These are phyloP conservation scores for Hypomontagnella submonticulosa DNA, from an alignment of 495 filamentous ascomycete species.

Conservation along the genomic window DNA sequence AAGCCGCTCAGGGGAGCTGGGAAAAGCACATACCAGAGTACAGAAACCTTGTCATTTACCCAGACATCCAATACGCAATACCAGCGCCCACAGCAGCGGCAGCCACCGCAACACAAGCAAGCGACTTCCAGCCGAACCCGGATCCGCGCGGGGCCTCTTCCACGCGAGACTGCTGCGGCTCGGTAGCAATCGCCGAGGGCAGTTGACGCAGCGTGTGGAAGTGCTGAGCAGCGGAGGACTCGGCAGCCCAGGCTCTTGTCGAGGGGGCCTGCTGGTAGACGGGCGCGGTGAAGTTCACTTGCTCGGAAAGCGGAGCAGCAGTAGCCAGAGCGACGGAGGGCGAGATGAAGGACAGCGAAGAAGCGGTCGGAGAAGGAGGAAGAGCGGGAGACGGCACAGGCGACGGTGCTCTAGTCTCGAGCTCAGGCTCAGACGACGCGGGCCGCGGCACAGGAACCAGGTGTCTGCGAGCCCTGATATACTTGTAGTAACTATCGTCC, in stretches of 20 bases:
- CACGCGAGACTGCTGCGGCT: slow-evolving; percentile 12
- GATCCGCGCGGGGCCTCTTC: slow-evolving; percentile 5
- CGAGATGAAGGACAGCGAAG: neutral
- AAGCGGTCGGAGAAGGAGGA: neutral
- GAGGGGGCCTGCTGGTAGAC: neutral
- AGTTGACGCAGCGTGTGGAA: slow-evolving; percentile 25
- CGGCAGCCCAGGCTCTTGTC: neutral
- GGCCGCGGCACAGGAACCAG: too few species aligned
- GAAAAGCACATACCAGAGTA: too few species aligned
- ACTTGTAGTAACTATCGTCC: too few species aligned
- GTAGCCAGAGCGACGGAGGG: neutral
- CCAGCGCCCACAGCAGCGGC: slow-evolving; percentile 34
- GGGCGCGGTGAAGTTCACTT: slow-evolving; percentile 5
- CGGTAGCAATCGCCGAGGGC: slow-evolving; percentile 20
- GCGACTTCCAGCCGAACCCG: slow-evolving; percentile 37
- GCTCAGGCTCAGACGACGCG: too few species aligned
- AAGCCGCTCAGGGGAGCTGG: too few species aligned
- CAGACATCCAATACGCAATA: slow-evolving; percentile 35
- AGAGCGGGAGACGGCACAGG: slow-evolving; percentile 4
- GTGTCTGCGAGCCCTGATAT: too few species aligned
- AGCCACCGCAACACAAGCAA: slow-evolving; percentile 36
- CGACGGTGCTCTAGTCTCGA: too few species aligned
- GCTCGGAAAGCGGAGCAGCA: neutral
- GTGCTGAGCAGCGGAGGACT: slow-evolving; percentile 5
- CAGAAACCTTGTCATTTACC: slow-evolving; percentile 17